Conservation (phyloP, 2,329 filamentous ascomycete species). For the Chalaropsis ovoidea region DNA sequence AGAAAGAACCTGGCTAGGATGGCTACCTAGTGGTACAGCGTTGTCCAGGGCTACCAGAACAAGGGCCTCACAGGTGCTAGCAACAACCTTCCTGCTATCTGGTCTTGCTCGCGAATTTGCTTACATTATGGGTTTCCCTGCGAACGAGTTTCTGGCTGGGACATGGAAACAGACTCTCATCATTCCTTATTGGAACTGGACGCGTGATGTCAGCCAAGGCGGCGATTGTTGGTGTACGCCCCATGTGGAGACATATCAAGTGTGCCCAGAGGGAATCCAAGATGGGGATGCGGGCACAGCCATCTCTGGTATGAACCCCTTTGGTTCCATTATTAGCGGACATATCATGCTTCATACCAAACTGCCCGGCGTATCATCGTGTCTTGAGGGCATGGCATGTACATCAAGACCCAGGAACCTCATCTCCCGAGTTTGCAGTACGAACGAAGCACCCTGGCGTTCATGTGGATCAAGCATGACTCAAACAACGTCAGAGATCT, state of each 20-base stretch:
- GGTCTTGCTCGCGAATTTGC: not conserved
- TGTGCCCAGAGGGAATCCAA: not conserved
- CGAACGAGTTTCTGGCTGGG: not conserved
- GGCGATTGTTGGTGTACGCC: not conserved
- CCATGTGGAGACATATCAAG: not conserved
- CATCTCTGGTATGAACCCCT: not conserved
- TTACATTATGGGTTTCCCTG: not conserved
- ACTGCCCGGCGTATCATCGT: not conserved
- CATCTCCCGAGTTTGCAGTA: not conserved
- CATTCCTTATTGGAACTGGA: not conserved
- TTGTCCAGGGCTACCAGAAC: not conserved
- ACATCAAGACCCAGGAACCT: not conserved
- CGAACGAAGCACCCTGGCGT: not conserved
- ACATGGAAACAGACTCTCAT: not conserved
- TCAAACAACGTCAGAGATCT: not conserved
- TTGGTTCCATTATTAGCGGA: not conserved
- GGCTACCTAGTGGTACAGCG: not conserved
- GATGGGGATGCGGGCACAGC: not conserved
- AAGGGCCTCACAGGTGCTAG: conserved; percentile 4
- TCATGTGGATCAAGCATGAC: not conserved
- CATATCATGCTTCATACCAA: not conserved
- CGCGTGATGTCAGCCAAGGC: not conserved
- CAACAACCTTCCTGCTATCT: not conserved
- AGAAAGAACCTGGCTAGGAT: not conserved
- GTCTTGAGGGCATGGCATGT: not conserved